Conservation (phyloP, 2,329 filamentous ascomycete genomes). For the Thermoascus crustaceus region DNA sequence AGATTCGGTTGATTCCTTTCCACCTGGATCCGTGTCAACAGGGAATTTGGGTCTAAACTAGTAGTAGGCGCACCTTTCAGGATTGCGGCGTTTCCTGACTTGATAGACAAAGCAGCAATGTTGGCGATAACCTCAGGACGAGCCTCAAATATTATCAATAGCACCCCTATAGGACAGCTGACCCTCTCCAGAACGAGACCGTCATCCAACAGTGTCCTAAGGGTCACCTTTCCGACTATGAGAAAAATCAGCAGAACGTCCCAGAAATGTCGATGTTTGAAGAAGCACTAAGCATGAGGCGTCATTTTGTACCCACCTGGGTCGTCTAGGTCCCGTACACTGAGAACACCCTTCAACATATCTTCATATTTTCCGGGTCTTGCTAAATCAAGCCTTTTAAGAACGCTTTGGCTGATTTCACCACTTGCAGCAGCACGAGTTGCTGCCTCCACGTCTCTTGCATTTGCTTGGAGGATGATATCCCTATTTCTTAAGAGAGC, state of each 20-base stretch:
- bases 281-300: neutral
- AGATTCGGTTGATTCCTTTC: conserved; percentile 92
- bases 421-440: conserved; percentile 66
- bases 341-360: conserved; percentile 90
- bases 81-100: conserved; percentile 94
- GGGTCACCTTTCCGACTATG: conserved; percentile 73
- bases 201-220: conserved; percentile 80
- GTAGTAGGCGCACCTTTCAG: conserved; percentile 59
- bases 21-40: conserved; percentile 46
- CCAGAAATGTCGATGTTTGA: neutral
- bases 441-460: conserved; percentile 68
- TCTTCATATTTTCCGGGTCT: conserved; percentile 92
- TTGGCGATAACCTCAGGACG: conserved; percentile 97
- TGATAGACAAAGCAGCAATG: conserved; percentile 90
- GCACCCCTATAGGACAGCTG: conserved; percentile 90
- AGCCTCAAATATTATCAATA: conserved; percentile 97
- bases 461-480: conserved; percentile 78
- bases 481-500: conserved; percentile 64
- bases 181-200: conserved; percentile 77
- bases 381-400: conserved; percentile 79
- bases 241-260: conserved; percentile 3
- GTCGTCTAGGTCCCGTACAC: conserved; percentile 76
- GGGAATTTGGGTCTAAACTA: too few species aligned
- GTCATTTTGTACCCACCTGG: conserved; percentile 54
- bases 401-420: conserved; percentile 67